Base-by-base conservation (phyloP, 805 yeast species). In the Kluyveromyces lactis region DNA sequence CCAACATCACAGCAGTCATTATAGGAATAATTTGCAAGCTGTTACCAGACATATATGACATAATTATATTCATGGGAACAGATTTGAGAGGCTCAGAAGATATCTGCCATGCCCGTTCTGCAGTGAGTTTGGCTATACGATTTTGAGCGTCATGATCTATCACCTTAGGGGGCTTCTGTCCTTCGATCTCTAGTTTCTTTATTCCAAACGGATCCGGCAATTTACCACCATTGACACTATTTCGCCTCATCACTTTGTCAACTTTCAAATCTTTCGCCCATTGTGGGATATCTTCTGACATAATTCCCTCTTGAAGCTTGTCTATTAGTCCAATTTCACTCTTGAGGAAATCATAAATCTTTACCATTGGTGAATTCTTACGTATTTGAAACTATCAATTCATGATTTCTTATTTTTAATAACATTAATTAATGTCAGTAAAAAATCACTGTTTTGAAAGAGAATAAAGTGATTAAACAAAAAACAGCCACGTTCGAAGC, bases 1-100 rank as follows among this genome's bases (percentile, higher is more conserved):
- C 76, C 49, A 90, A 67, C 86, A 81, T 86, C 21, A 84, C 58
- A 0, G 95, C 81, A 84, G 87, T 89, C 64, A 87, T 80, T 34
- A 90, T 82, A 3, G 97, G 92, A 46, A 90, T 86, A 48, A 90
- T 71, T 52, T 92, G 97, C 19, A 92, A 65, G 3, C 94, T 75
- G 52, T 82, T 81, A 24, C 97, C 97, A 0, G 95, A 78, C 86
- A 90, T 85, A 59, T 86, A 92, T 44, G 86, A 78, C 95, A 90
- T 86, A 35, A 86, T 66, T 36, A 84, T 60, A 53, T 86, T 92
- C 94, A 86, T 83, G 6, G 97, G 95, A n/a, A 92, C 72, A 21
- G 73, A 63, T 56, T 87, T 90, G 2, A 86, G 84, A 0, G 97
- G 96, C 1, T 78, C 77, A 12, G 74, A 61, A 2, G 96, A 95